Conservation (phyloP, 2,329 filamentous ascomycete genomes). For the Xylariaceae sp. region DNA sequence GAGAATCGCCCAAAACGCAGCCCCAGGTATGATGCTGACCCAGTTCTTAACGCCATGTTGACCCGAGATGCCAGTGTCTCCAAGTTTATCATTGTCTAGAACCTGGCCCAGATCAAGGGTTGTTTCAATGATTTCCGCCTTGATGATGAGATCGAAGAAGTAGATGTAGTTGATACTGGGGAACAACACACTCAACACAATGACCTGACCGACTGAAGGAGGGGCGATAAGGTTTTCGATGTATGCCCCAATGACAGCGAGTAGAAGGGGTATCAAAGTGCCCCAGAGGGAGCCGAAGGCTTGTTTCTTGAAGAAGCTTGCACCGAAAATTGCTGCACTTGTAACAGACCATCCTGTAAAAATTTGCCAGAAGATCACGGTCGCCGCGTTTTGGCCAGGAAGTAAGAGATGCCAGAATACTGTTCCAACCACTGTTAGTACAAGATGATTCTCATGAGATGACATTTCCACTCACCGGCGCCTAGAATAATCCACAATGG, state of each 20-base stretch:
- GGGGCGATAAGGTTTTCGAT: constrained; percentile 14
- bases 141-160: constrained; percentile 27
- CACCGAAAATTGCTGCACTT: constrained; percentile 59
- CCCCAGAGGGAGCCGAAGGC: constrained; percentile 33
- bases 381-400: constrained; percentile 26
- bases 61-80: neutral
- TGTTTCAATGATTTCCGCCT: constrained; percentile 21
- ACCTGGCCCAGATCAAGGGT: constrained; percentile 19
- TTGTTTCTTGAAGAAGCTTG: constrained; percentile 37
- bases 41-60: constrained; percentile 17
- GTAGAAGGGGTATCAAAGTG: constrained; percentile 27
- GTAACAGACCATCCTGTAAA: constrained; percentile 54
- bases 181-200: constrained; percentile 28
- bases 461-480: constrained; percentile 20
- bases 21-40: constrained; percentile 25
- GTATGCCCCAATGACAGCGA: constrained; percentile 24
- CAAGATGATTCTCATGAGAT: no score
- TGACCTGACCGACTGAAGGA: constrained; percentile 17
- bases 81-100: neutral
- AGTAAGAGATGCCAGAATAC: constrained; percentile 33
- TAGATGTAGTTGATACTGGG: constrained; percentile 35
- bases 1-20: constrained; percentile 33
- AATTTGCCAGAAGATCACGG: constrained; percentile 45
- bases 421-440: constrained; percentile 32
- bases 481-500: constrained; percentile 38